phyloP scores from a whole-genome alignment of 1,284 basidiomycete species.

The Hymenochaete sp. region DNA sequence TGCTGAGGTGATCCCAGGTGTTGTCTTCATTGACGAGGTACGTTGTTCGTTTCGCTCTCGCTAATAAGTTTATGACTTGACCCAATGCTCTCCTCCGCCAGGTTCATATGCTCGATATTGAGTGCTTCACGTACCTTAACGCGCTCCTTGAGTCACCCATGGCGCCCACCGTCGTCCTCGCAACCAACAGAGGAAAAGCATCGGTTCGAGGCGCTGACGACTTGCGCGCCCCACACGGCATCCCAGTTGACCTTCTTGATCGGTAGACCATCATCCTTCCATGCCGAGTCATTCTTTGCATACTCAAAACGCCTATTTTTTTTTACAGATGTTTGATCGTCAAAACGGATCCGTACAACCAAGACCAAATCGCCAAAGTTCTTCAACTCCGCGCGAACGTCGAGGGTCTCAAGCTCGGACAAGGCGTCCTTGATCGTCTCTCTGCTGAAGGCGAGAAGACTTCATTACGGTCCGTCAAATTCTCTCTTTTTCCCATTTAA shows the following conservation, averaged over 20 bases:
- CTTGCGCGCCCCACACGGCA: constrained; percentile 86
- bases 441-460: constrained; percentile 79
- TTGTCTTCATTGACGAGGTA: constrained; percentile 98
- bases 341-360: constrained; percentile 79
- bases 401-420: constrained; percentile 74
- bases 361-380: constrained; percentile 83
- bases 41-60: constrained; percentile 21
- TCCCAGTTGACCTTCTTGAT: constrained; percentile 91
- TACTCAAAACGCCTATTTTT: not conserved
- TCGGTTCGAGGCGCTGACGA: constrained; percentile 91
- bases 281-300: constrained; percentile 12
- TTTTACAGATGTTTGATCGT: constrained; percentile 83
- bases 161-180: constrained; percentile 95
- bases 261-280: constrained; percentile 39
- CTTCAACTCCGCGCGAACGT: constrained; percentile 80
- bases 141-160: constrained; percentile 92
- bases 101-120: constrained; percentile 99
- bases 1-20: constrained; percentile 94
- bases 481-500: constrained; percentile 8
- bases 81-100: constrained; percentile 26
- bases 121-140: constrained; percentile 98
- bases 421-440: constrained; percentile 74
- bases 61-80: not conserved
- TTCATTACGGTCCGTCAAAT: constrained; percentile 72
- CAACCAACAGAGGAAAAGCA: constrained; percentile 90